phyloP scores from a whole-genome alignment of 495 filamentous ascomycete genomes.

The Aspergillus homomorphus region DNA sequence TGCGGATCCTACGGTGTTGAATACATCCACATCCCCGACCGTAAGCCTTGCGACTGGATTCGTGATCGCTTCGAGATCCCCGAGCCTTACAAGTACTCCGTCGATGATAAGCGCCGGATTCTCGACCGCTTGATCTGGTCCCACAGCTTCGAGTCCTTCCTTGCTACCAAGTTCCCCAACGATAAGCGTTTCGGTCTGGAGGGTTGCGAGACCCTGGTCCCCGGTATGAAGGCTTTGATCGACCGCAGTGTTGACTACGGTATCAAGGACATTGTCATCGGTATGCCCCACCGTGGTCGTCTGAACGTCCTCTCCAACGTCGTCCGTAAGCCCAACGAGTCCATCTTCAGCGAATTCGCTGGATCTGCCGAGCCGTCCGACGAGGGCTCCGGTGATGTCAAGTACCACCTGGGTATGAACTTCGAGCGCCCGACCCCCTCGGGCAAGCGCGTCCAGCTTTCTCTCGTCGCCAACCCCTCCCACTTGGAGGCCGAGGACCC shows the following conservation, averaged over 20 bases:
- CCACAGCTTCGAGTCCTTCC: conserved; percentile 91
- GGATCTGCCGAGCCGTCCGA: conserved; percentile 85
- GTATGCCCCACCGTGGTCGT: conserved; percentile 98
- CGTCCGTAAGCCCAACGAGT: conserved; percentile 97
- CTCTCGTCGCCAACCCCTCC: conserved; percentile 95
- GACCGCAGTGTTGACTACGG: conserved; percentile 97
- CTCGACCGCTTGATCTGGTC: conserved; percentile 97
- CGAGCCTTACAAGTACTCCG: conserved; percentile 88
- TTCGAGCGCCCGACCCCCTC: conserved; percentile 98
- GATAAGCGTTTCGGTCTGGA: conserved; percentile 99
- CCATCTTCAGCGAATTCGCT: conserved; percentile 97
- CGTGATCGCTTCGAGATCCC: conserved; percentile 92
- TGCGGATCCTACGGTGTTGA: conserved; percentile 95
- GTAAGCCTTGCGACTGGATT: conserved; percentile 97
- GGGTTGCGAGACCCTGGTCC: conserved; percentile 92
- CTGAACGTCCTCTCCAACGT: conserved; percentile 98
- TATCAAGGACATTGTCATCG: conserved; percentile 97
- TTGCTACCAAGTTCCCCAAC: conserved; percentile 96
- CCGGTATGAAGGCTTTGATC: conserved; percentile 98
- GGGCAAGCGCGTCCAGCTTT: conserved; percentile 96
- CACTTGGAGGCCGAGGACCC: conserved; percentile 98
- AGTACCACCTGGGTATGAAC: conserved; percentile 99
- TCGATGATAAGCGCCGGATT: conserved; percentile 96
- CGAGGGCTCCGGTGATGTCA: conserved; percentile 97
- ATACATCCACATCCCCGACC: conserved; percentile 97